Percentiles rank a stretch among this genome's conserved stretches.
These are phyloP conservation scores for Clitopilus passeckerianus DNA, from an alignment of 768 basidiomycete species.

Conservation along the genomic window DNA sequence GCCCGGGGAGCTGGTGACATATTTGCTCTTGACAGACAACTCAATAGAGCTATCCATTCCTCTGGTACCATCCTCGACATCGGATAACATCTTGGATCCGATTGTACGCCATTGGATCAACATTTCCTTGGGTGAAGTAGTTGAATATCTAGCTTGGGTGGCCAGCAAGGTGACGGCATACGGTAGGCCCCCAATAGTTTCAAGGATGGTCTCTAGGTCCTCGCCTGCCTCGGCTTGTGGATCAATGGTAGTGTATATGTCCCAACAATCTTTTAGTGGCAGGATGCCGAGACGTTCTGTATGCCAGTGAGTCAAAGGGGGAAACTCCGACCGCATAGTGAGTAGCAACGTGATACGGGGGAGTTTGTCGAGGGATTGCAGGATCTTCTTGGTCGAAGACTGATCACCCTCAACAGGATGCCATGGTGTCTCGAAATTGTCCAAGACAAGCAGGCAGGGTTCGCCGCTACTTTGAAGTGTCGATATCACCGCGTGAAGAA, in stretches of 20 bases:
- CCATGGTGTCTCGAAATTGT: slow-evolving; percentile 1
- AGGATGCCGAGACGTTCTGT: background rate
- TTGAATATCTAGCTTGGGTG: background rate
- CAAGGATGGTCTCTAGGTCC: background rate
- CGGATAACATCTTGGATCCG: background rate
- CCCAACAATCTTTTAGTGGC: background rate
- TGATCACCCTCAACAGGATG: background rate
- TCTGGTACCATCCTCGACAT: background rate
- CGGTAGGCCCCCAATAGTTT: background rate
- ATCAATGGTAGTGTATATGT: background rate
- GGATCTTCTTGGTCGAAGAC: background rate
- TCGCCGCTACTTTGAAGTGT: background rate
- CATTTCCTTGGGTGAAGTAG: background rate
- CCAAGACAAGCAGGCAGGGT: background rate
- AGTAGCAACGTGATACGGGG: background rate
- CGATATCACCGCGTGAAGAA: slow-evolving; percentile 5
- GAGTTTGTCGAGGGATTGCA: background rate
- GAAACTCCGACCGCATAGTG: background rate
- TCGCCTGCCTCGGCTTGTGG: background rate
- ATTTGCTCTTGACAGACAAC: background rate
- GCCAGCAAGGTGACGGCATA: slow-evolving; percentile 9
- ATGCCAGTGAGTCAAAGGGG: background rate
- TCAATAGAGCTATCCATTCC: background rate
- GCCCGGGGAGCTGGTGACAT: background rate
- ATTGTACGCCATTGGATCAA: background rate